phyloP scores from a whole-genome alignment of 441 rosid species.

The Euphorbia corollata region DNA sequence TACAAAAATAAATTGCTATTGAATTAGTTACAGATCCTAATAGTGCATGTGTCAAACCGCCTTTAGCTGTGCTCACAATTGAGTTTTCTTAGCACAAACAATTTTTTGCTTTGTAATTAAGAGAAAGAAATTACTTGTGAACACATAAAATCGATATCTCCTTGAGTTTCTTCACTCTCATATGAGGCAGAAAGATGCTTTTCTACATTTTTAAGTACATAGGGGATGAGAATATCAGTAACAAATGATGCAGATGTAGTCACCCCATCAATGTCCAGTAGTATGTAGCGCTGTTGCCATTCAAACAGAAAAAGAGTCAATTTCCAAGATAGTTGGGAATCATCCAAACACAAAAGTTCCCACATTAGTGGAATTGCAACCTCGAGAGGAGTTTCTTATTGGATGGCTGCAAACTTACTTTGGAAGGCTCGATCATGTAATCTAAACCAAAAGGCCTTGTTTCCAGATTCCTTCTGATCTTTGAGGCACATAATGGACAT shows the following conservation, averaged over 20 bases:
- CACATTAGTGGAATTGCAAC: not conserved
- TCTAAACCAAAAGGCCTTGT: not conserved
- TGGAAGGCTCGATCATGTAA: not conserved
- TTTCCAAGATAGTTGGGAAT: not conserved
- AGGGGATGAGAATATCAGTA: slow-evolving; percentile 71
- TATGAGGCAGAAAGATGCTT: slow-evolving; percentile 64
- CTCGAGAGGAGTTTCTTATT: not conserved
- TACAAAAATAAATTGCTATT: too few species aligned
- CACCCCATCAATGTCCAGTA: slow-evolving; percentile 88
- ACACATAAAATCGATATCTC: slow-evolving; percentile 56
- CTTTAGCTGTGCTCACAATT: too few species aligned
- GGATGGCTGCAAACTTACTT: not conserved
- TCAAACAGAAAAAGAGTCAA: slow-evolving; percentile 4
- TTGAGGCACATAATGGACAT: slow-evolving; percentile 19
- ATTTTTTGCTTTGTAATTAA: not conserved
- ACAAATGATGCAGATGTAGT: slow-evolving; percentile 84
- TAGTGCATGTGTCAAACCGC: too few species aligned
- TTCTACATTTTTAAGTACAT: slow-evolving; percentile 67
- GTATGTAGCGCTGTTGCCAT: slow-evolving; percentile 53
- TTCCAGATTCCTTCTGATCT: not conserved
- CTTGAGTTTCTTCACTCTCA: slow-evolving; percentile 58
- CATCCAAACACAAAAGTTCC: not conserved
- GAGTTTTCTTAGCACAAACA: too few species aligned
- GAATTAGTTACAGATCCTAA: too few species aligned
- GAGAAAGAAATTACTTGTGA: slow-evolving; percentile 47